Conservation (phyloP, 2,329 filamentous ascomycete genomes). For the Alternaria conjuncta region DNA sequence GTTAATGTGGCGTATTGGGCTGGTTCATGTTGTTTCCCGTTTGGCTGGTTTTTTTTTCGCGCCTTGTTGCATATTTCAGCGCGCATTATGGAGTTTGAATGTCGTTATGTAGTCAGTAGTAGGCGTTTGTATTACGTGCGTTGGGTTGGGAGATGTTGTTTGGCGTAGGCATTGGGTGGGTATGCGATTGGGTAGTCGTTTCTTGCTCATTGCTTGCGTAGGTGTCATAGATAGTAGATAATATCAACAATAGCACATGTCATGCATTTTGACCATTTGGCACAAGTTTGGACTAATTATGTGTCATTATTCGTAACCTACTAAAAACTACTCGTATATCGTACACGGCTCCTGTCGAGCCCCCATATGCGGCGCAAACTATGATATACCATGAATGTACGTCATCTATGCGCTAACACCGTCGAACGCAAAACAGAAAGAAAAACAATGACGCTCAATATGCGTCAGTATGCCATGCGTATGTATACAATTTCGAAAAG, state of each 20-base stretch:
- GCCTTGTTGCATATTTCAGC: constrained; percentile 1
- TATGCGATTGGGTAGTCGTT: neutral
- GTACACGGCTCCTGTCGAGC: neutral
- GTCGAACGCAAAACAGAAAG: neutral
- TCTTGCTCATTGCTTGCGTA: neutral
- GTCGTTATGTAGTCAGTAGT: neutral
- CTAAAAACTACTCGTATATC: neutral
- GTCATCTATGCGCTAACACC: neutral
- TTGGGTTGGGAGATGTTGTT: neutral
- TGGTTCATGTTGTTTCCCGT: neutral
- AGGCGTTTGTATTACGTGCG: neutral
- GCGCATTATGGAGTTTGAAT: neutral
- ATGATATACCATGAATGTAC: neutral
- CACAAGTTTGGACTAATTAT: too few relatives aligned
- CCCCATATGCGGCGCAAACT: neutral
- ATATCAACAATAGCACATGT: neutral
- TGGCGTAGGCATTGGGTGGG: neutral
- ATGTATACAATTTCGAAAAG: constrained; percentile 3
- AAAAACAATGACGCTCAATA: neutral
- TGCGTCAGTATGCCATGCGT: neutral
- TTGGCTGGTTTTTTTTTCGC: neutral
- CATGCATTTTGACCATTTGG: neutral
- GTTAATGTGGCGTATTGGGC: neutral
- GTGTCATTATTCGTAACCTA: neutral
- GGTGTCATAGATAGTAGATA: neutral